Base-by-base conservation (phyloP, 257 asterid genomes). In the Craterostigma plantagineum region DNA sequence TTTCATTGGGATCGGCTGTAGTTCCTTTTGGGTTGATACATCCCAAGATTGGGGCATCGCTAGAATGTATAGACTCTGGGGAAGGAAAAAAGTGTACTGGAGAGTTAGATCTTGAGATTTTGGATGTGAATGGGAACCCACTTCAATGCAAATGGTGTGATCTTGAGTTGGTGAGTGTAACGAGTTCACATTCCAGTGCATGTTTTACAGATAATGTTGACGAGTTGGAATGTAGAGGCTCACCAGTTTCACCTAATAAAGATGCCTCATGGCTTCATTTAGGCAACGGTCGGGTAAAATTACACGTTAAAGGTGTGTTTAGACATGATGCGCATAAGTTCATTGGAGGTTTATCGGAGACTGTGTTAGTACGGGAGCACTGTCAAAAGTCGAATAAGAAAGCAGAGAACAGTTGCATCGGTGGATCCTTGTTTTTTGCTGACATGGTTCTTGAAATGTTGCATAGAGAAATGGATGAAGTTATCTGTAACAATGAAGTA, bases 11-110 rank as follows among this genome's bases (percentile, higher is more conserved):
- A 42, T 76, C 95, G 10, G 91, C 76, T 54, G 42, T 87, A 50
- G 36, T 82, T 68, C 93, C 98, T 8, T 67, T 82, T 14, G 92
- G 76, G 14, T 66, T 90, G 67, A 66, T 90, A 58, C 83, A 76
- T 63, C 93, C 97, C 0, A 64, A 49, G 46, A 62, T 86, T 38
- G 84, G 85, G 40, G 23, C 72, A 52, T 13, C 67, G 0, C 69
- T 63, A 10, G 50, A 65, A 49, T 60, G 62, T 55, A 13, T 46
- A 44, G 58, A 61, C 49, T 57, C 53, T 41, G 56, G 48, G 12
- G 48, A 49, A 39, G 63, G 63, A 51, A 62, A 40, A 16, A 58
- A 45, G 44, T 45, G 45, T 16, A 39, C 14, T 10, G 92, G 75
- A 14, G 83, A 76, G 13, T 50, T 90, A 62, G 63, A 55, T 56